phyloP scores from a whole-genome alignment of 306 rosid genomes.

The Fagus sylvatica region DNA sequence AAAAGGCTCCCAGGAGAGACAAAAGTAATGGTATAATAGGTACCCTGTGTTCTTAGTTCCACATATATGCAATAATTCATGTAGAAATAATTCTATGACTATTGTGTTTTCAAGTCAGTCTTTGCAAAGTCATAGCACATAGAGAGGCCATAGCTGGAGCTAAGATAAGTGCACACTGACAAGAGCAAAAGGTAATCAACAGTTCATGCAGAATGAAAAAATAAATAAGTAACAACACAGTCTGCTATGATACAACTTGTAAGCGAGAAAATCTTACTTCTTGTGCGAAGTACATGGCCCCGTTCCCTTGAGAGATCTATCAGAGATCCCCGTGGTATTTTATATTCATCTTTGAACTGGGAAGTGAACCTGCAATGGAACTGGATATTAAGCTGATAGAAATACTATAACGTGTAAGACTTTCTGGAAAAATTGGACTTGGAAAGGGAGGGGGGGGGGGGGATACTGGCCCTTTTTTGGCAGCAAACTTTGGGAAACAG shows the following conservation, averaged over 20 bases:
- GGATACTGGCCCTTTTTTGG: not conserved
- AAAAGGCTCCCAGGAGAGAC: not conserved
- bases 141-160: not conserved
- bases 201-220: conserved; percentile 15
- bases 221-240: not conserved
- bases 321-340: conserved; percentile 82
- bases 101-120: not conserved
- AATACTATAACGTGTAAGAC: not conserved
- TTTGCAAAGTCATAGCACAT: not conserved
- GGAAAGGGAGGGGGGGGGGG: too few species aligned
- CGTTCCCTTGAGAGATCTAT: conserved; percentile 73
- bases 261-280: conserved; percentile 54
- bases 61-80: not conserved
- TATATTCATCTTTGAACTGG: conserved; percentile 84
- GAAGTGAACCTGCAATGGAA: conserved; percentile 82
- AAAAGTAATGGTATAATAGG: not conserved
- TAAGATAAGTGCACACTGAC: not conserved
- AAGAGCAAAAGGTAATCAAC: not conserved
- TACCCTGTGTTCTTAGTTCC: not conserved
- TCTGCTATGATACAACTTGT: not conserved
- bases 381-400: conserved; percentile 15
- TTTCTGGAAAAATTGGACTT: not conserved
- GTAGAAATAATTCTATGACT: not conserved
- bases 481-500: not conserved
- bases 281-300: conserved; percentile 75